These are phyloP conservation scores for Sphaerulina musiva DNA, from an alignment of 2,329 filamentous ascomycete species.

Conservation along the genomic window DNA sequence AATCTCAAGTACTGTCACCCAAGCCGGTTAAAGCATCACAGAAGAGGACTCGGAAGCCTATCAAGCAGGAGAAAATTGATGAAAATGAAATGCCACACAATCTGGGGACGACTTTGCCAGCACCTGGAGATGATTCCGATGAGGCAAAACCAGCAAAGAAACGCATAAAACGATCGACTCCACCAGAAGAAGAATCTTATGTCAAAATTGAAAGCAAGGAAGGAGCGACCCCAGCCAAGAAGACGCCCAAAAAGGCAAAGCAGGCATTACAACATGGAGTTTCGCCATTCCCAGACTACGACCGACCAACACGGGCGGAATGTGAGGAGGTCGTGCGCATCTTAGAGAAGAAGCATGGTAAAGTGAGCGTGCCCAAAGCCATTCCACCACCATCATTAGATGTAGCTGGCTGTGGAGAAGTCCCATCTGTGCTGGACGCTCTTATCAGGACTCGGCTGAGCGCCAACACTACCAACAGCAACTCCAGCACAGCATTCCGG, in stretches of 20 bases:
- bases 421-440: conserved; percentile 59
- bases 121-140: conserved; percentile 23
- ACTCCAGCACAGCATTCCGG: conserved; percentile 60
- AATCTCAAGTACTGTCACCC: conserved; percentile 6
- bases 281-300: conserved; percentile 63
- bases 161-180: conserved; percentile 21
- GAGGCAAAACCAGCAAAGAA: conserved; percentile 25
- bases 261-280: conserved; percentile 44
- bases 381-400: conserved; percentile 64
- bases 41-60: conserved; percentile 35
- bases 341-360: conserved; percentile 60
- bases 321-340: conserved; percentile 63
- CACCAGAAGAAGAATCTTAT: conserved; percentile 6
- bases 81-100: conserved; percentile 52
- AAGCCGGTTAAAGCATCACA: conserved; percentile 23
- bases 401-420: conserved; percentile 64
- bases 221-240: conserved; percentile 29
- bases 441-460: conserved; percentile 57
- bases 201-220: conserved; percentile 6
- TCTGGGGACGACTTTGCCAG: conserved; percentile 40
- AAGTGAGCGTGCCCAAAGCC: conserved; percentile 56
- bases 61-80: conserved; percentile 36
- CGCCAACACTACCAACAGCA: conserved; percentile 53
- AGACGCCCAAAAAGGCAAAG: conserved; percentile 37
- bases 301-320: conserved; percentile 58